A percentile compares a stretch with the other conserved stretches of the same genome.
Conservation (phyloP, 176 grass and related monocot species). For the Poa pratensis region DNA sequence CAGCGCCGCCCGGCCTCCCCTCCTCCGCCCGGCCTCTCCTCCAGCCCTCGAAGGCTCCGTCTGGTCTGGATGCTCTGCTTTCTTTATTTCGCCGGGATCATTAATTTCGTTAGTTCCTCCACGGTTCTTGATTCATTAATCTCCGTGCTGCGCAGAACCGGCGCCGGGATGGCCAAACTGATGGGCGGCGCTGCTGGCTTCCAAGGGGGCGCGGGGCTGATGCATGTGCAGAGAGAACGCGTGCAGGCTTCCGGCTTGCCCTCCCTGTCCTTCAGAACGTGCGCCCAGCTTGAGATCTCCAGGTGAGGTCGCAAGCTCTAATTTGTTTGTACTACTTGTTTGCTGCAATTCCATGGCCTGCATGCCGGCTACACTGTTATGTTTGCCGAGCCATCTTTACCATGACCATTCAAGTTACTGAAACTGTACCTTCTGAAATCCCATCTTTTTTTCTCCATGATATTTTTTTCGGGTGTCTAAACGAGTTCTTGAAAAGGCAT, state of each 20-base stretch:
- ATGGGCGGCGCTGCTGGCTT: constrained; percentile 57
- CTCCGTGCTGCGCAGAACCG: constrained; percentile 12
- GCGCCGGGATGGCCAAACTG: constrained; percentile 51
- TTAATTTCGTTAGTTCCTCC: background rate
- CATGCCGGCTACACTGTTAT: background rate
- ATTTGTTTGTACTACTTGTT: background rate
- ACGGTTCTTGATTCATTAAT: background rate
- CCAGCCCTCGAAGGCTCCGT: too few relatives aligned
- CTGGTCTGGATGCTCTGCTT: background rate
- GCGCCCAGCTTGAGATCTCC: constrained; percentile 52
- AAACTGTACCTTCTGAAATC: background rate
- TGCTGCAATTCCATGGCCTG: background rate
- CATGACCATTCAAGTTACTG: background rate
- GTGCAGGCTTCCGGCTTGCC: constrained; percentile 53
- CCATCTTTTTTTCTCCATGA: background rate
- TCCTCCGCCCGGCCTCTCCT: too few relatives aligned
- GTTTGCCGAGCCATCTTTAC: background rate
- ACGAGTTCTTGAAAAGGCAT: background rate
- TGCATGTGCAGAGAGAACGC: constrained; percentile 55
- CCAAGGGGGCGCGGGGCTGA: constrained; percentile 28
- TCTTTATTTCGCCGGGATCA: background rate
- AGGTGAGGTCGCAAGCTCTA: constrained; percentile 51
- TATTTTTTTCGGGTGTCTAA: background rate
- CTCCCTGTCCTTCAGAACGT: constrained; percentile 49
- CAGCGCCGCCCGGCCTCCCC: too few relatives aligned